Evolutionary conservation across 805 yeast species (phyloP).

Genomic region (Ogataea parapolymorpha): DNA sequence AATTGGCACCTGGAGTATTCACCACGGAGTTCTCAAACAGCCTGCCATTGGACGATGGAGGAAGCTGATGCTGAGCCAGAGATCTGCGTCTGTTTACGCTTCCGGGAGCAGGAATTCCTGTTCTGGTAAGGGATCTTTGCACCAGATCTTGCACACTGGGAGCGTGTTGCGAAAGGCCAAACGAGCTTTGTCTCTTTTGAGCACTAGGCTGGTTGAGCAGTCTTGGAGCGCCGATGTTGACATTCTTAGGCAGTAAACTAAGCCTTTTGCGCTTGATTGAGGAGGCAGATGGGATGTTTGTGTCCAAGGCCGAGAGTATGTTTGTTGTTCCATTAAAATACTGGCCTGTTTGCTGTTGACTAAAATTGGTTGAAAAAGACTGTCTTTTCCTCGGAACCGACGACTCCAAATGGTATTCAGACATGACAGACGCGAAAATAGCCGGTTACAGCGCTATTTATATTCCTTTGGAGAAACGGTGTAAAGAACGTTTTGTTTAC

Average conservation of each 20-base stretch:
- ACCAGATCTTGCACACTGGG: slow-evolving; percentile 27
- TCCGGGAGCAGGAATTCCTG: slow-evolving; percentile 13
- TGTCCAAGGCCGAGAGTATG: slow-evolving; percentile 11
- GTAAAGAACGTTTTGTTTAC: slow-evolving; percentile 8
- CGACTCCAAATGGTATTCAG: slow-evolving; percentile 20
- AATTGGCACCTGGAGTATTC: slow-evolving; percentile 16
- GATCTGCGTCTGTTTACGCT: slow-evolving; percentile 17
- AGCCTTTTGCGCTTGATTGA: slow-evolving; percentile 26
- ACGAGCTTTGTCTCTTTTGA: slow-evolving; percentile 25
- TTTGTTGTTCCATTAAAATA: slow-evolving; percentile 18
- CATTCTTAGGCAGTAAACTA: slow-evolving; percentile 29
- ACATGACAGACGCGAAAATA: slow-evolving; percentile 11
- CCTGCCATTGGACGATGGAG: slow-evolving; percentile 24
- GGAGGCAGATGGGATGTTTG: slow-evolving; percentile 2
- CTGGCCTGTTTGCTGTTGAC: slow-evolving; percentile 15
- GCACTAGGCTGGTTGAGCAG: slow-evolving; percentile 23
- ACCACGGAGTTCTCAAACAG: slow-evolving; percentile 20
- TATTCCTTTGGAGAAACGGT: not conserved
- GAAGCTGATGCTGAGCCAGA: slow-evolving; percentile 9
- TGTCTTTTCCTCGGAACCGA: slow-evolving; percentile 22
- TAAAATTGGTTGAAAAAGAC: slow-evolving; percentile 16
- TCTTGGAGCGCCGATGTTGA: slow-evolving; percentile 31
- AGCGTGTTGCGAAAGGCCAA: slow-evolving; percentile 20
- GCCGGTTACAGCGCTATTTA: slow-evolving; percentile 2
- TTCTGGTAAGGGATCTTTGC: slow-evolving; percentile 28